Base-by-base conservation (phyloP, 495 filamentous ascomycete genomes). In the Podospora tetraspora region DNA sequence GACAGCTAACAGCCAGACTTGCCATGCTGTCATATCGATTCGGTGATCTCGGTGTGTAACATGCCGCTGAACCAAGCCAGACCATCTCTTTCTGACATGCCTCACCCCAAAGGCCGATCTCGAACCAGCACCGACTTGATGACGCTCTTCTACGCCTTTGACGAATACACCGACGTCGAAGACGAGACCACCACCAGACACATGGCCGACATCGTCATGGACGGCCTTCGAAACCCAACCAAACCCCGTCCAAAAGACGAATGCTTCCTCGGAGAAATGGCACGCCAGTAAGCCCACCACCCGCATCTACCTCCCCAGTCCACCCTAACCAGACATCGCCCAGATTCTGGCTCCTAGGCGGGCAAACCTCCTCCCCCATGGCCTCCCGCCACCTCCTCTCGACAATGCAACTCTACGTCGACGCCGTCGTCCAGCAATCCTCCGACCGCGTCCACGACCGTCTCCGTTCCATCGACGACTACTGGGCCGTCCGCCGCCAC, bases 61-160 rank as follows among this genome's bases (percentile, higher is more conserved):
- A 13, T 25, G 8, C 57, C 24, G 19, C 16, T 0, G 0, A 5
- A 4, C 3, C 34, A 37, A 16, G 12, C 12, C 1, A 16, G 0
- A 10, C 27, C 27, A 27, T 11, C 24, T 4, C 0, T 11, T 3
- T 27, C 21, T 21, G 21, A 16, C 27, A 34, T 9, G 4, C 3
- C 62, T 58, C 8, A 11, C 19, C 3, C 1, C 29, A 34, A 43
- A 63, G 66, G 37, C 7, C 66, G 60, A 16, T 68, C 60, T 10
- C 60, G 66, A 16, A 59, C 57, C 8, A 29, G 60, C 19, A 25
- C n/a, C 21, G 66, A 64, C 21, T 27, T 68, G 34, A 68, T 68
- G 61, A 68, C 24, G 56, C 61, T 68, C 29, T 68, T 68, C 37
- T 68, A 68, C 29, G 66, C 61, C n/a, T 63, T 68, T 64, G 66